phyloP scores from a whole-genome alignment of 2,329 filamentous ascomycete genomes.

The Penicillium hesseltinei region DNA sequence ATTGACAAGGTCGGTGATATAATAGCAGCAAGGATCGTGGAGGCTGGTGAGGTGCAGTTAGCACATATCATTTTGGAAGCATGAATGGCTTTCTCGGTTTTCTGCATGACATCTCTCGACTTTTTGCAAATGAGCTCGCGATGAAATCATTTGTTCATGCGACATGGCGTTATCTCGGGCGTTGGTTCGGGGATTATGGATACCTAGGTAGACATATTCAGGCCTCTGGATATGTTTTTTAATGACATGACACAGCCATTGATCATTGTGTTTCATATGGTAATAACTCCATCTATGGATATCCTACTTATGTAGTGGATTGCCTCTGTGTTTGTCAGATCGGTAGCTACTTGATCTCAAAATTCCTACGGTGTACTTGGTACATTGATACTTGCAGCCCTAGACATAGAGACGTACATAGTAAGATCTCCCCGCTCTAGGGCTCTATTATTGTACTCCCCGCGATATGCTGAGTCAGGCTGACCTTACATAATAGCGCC shows the following conservation, averaged over 20 bases:
- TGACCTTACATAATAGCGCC: not conserved
- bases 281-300: not conserved
- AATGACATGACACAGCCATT: not conserved
- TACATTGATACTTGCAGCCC: not conserved
- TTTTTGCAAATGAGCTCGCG: not conserved
- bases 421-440: not conserved
- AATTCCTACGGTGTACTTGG: not conserved
- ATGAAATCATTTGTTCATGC: not conserved
- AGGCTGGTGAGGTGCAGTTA: slow-evolving; percentile 41
- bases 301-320: not conserved
- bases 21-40: slow-evolving; percentile 42
- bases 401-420: not conserved
- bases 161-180: slow-evolving; percentile 17
- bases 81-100: slow-evolving; percentile 12
- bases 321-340: not conserved
- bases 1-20: slow-evolving; percentile 43
- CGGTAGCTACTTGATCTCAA: not conserved
- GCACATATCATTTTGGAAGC: slow-evolving; percentile 40
- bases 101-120: not conserved
- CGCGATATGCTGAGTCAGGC: not conserved
- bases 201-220: slow-evolving; percentile 3
- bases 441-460: not conserved
- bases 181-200: slow-evolving; percentile 10
- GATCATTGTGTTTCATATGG: not conserved
- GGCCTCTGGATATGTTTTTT: not conserved